Evolutionary conservation across 768 basidiomycete species (phyloP).

Genomic region (Leccinum boreale): DNA sequence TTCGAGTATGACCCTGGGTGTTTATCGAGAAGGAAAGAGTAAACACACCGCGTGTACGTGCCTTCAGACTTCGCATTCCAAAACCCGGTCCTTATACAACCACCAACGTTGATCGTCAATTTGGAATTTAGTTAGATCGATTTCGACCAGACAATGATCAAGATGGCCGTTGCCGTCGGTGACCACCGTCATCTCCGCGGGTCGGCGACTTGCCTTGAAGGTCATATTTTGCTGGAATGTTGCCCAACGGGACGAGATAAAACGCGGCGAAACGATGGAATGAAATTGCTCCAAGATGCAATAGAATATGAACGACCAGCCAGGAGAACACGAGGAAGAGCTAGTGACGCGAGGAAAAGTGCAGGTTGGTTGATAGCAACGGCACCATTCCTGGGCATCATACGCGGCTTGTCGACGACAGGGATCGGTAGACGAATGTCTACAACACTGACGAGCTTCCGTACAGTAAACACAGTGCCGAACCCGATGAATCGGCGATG

Average conservation of each 20-base stretch:
- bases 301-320: conserved; percentile 4
- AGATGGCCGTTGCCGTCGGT: not conserved
- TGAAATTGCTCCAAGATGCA: conserved; percentile 3
- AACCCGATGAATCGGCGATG: not conserved
- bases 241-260: not conserved
- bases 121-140: conserved; percentile 12
- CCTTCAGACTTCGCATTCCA: not conserved
- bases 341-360: not conserved
- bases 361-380: conserved; percentile 8
- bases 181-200: conserved; percentile 18
- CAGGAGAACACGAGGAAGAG: conserved; percentile 7
- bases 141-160: not conserved
- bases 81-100: not conserved
- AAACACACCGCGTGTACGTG: not conserved
- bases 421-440: not conserved
- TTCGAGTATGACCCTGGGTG: no score
- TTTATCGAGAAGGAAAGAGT: not conserved
- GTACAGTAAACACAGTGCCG: not conserved
- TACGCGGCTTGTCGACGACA: not conserved
- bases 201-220: not conserved
- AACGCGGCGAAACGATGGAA: conserved; percentile 2
- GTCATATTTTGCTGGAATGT: not conserved
- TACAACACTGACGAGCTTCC: not conserved
- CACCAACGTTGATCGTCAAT: not conserved
- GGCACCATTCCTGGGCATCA: conserved; percentile 7